phyloP scores from a whole-genome alignment of 2,329 filamentous ascomycete genomes.

The Sarocladiaceae sp. region DNA sequence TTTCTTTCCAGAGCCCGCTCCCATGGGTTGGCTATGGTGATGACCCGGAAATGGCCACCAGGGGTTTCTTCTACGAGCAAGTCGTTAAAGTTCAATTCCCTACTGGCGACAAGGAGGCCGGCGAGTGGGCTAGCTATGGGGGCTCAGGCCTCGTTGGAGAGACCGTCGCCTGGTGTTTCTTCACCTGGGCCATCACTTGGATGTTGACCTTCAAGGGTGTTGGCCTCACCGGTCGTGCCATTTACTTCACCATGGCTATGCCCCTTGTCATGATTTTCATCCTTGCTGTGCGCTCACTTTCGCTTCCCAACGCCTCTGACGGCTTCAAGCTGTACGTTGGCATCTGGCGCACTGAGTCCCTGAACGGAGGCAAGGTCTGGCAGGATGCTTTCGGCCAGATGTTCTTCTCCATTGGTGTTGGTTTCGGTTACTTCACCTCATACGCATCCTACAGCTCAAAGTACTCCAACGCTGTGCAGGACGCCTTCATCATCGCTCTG shows the following conservation, averaged over 20 bases:
- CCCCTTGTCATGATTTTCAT: conserved; percentile 50
- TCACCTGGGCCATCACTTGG: conserved; percentile 54
- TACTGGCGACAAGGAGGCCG: not conserved
- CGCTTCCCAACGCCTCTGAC: conserved; percentile 45
- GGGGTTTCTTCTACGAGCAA: conserved; percentile 4
- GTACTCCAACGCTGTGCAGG: conserved; percentile 55
- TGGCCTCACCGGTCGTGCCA: conserved; percentile 47
- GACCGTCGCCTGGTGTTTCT: conserved; percentile 48
- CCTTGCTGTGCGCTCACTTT: conserved; percentile 44
- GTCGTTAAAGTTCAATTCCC: not conserved
- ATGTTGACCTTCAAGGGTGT: conserved; percentile 54
- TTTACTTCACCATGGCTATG: conserved; percentile 53
- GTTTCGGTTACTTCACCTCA: conserved; percentile 54
- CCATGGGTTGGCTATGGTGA: conserved; percentile 40
- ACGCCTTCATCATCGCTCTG: conserved; percentile 48
- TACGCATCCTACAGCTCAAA: conserved; percentile 55
- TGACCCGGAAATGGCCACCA: conserved; percentile 4
- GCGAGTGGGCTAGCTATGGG: conserved; percentile 27
- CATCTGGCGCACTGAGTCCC: conserved; percentile 37
- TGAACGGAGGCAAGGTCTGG: conserved; percentile 35
- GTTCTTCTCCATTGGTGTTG: conserved; percentile 43
- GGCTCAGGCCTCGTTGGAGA: conserved; percentile 42
- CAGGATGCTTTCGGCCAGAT: conserved; percentile 47
- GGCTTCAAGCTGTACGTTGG: conserved; percentile 39
- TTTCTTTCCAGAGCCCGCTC: conserved; percentile 46